These are phyloP conservation scores for Candida sp. DNA, from an alignment of 1,139 yeast species.

Conservation along the genomic window DNA sequence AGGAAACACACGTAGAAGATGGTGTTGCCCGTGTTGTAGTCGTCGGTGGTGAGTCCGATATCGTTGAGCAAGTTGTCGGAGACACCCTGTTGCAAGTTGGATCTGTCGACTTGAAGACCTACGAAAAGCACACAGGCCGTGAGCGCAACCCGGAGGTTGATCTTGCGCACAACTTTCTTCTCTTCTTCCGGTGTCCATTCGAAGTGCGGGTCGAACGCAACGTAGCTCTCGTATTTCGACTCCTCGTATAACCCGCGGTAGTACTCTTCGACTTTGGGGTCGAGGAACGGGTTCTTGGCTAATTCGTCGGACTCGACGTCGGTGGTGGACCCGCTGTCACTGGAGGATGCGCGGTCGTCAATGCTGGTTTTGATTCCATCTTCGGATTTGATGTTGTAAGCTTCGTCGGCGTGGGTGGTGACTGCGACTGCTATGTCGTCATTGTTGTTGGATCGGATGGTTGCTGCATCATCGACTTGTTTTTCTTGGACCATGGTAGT, in stretches of 20 bases:
- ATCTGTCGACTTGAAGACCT: conserved; percentile 37
- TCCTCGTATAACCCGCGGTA: conserved; percentile 14
- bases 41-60: conserved; percentile 29
- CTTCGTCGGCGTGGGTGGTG: no score
- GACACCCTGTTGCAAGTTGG: conserved; percentile 34
- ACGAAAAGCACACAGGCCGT: conserved; percentile 34
- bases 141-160: conserved; percentile 30
- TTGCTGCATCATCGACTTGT: no score
- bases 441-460: no score
- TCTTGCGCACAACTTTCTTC: conserved; percentile 24
- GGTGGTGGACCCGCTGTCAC: no score
- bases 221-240: conserved; percentile 33
- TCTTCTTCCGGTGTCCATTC: conserved; percentile 42
- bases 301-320: conserved; percentile 9
- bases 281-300: conserved; percentile 13
- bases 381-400: no score
- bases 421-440: no score
- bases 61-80: conserved; percentile 34
- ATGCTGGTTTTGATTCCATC: no score
- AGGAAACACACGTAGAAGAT: conserved; percentile 31
- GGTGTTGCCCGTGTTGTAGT: conserved; percentile 36
- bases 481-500: no score
- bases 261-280: conserved; percentile 13
- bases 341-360: no score
- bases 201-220: conserved; percentile 36